These are phyloP conservation scores for Erysimum pusillum DNA, from an alignment of 441 rosid species.

Conservation along the genomic window DNA sequence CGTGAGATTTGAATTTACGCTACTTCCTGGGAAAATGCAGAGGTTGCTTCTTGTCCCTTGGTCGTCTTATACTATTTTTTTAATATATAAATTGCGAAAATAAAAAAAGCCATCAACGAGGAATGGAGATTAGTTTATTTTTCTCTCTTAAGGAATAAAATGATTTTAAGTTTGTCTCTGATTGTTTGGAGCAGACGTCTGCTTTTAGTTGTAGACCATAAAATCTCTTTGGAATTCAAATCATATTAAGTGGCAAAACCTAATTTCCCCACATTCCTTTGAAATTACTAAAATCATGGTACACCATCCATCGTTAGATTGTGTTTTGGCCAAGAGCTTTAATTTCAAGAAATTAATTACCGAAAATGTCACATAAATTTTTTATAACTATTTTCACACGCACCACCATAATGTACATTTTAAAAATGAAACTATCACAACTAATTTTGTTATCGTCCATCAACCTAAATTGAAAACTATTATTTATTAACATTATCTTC, in stretches of 20 bases:
- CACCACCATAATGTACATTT: too few relatives aligned
- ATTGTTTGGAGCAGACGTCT: constrained; percentile 27
- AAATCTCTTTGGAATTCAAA: background rate
- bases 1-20: constrained; percentile 22
- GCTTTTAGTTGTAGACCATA: constrained; percentile 31
- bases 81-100: background rate
- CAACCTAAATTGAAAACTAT: too few relatives aligned
- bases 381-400: too few relatives aligned
- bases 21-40: constrained; percentile 38
- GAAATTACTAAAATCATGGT: background rate
- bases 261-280: background rate
- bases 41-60: constrained; percentile 38
- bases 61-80: background rate
- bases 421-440: too few relatives aligned
- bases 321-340: too few relatives aligned
- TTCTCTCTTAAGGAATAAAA: background rate
- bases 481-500: too few relatives aligned
- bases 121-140: constrained; percentile 19
- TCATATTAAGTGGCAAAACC: background rate
- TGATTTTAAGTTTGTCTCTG: background rate
- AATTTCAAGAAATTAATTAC: too few relatives aligned
- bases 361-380: too few relatives aligned
- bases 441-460: too few relatives aligned
- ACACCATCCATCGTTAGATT: too few relatives aligned
- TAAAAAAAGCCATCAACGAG: constrained; percentile 42